Evolutionary conservation across 2,329 filamentous ascomycete genomes (phyloP).

Genomic region (Juglanconis sp.): DNA sequence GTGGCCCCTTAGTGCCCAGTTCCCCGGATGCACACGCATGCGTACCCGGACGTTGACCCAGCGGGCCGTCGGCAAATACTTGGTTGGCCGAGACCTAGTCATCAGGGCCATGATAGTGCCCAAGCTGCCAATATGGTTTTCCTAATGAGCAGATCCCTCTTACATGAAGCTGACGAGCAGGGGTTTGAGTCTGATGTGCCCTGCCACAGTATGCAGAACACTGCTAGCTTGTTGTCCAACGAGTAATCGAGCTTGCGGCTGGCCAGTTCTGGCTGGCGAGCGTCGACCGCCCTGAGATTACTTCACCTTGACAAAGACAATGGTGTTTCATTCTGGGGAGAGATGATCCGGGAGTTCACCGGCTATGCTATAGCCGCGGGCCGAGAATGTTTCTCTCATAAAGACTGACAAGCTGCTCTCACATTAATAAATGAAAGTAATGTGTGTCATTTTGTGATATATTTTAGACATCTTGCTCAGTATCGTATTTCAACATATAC

Average conservation of each 20-base stretch:
- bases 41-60: neutral
- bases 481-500: neutral
- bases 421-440: neutral
- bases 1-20: neutral
- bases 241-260: too few relatives aligned
- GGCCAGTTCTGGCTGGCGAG: too few relatives aligned
- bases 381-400: neutral
- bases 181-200: neutral
- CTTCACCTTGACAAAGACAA: constrained; percentile 7
- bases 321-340: neutral
- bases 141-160: neutral
- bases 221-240: too few relatives aligned
- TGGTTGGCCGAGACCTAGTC: constrained; percentile 12
- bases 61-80: constrained; percentile 11
- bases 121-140: neutral
- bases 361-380: neutral
- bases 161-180: neutral
- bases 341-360: neutral
- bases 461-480: neutral
- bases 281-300: neutral
- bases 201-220: neutral
- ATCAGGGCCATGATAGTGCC: neutral
- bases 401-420: neutral
- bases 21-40: neutral
- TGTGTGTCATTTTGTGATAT: neutral